Base-by-base conservation (phyloP, 192 early-diverging fungal genomes). In the Podila epigama region DNA sequence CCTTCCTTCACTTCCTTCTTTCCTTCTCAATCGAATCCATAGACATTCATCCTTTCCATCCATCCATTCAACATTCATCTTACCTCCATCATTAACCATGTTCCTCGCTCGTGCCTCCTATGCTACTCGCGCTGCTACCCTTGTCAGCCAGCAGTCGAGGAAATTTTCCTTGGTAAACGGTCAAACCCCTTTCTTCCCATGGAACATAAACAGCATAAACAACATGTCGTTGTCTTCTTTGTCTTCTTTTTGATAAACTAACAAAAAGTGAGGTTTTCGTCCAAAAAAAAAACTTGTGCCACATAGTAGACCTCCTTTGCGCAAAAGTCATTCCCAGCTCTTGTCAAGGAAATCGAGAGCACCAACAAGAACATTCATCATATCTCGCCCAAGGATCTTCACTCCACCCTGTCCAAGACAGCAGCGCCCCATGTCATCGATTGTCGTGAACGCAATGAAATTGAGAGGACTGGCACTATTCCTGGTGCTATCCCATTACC, bases 371-470 rank as follows among this genome's bases (percentile, higher is more conserved):
- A 77, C 27, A 77, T 77, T 28, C 61, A 77, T 40, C 57, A 68
- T n/a, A 51, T 77, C 16, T 58, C 66, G 13, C 73, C 73, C 40
- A 63, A 60, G 22, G 73, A 77, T 22, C 66, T 77, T 11, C 60
- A 68, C 39, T 37, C 66, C 6, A 28, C 63, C 25, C 8, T 42
- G 28, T 51, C 44, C 13, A 39, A 57, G 4, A 1, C 52, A 3
- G 39, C 61, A 1, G 27, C 32, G 2, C 73, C 73, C 0, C 56
- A 77, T 28, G 34, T 87, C 12, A 82, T 87, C 44, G 86, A 87
- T 48, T 83, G 85, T 25, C 77, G 86, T 11, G 86, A 87, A 66
- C 72, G 73, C 40, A 60, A 62, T 65, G 86, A 87, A 58, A 54
- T 75, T 33, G 66, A 84, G 37, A 36, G 59, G 27, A 67, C 70